Evolutionary conservation across 805 yeast genomes (phyloP).

Genomic region (Candida tallmaniae): DNA sequence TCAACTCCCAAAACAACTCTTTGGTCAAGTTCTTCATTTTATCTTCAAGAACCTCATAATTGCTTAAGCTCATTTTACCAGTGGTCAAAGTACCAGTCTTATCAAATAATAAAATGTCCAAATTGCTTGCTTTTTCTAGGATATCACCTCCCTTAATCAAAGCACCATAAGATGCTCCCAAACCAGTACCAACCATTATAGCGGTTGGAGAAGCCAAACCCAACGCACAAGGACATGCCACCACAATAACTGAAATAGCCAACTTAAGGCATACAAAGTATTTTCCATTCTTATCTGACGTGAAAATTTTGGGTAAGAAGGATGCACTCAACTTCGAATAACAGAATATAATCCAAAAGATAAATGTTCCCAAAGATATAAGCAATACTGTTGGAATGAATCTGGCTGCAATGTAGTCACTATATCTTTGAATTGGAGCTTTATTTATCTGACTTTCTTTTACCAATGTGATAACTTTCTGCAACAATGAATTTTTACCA

Average conservation of each 20-base stretch:
- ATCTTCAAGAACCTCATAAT: constrained; percentile 7
- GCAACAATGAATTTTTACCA: constrained; percentile 81
- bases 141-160: constrained; percentile 91
- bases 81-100: constrained; percentile 94
- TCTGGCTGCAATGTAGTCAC: constrained; percentile 78
- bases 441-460: constrained; percentile 83
- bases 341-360: constrained; percentile 35
- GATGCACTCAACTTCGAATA: constrained; percentile 15
- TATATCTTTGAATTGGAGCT: constrained; percentile 88
- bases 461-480: constrained; percentile 82
- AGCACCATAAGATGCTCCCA: constrained; percentile 87
- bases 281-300: constrained; percentile 45
- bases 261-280: constrained; percentile 68
- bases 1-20: constrained; percentile 43
- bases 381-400: constrained; percentile 75
- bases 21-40: not conserved
- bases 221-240: constrained; percentile 97
- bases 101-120: constrained; percentile 75
- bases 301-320: constrained; percentile 45
- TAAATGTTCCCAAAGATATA: constrained; percentile 62
- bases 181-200: constrained; percentile 97
- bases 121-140: constrained; percentile 64
- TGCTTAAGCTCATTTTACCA: constrained; percentile 60
- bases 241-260: constrained; percentile 89
- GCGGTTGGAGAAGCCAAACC: constrained; percentile 99